Percentiles rank a stretch among this genome's conserved stretches.
These are phyloP conservation scores for Rossbeevera mucosa DNA, from an alignment of 768 basidiomycete species.

Conservation along the genomic window DNA sequence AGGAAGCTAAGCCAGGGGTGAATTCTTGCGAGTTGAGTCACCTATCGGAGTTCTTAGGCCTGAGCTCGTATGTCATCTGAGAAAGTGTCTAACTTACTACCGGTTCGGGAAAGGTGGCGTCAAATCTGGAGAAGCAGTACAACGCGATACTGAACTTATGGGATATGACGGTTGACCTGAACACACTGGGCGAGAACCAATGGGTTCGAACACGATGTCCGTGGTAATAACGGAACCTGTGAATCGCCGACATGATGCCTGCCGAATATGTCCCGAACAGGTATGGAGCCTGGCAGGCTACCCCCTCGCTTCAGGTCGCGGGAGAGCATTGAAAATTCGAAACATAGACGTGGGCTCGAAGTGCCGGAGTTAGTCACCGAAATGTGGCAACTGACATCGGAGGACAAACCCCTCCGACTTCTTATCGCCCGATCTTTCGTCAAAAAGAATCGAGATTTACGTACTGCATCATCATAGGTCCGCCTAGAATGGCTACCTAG, in stretches of 20 bases:
- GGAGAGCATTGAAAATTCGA: background rate
- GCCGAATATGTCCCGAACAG: conserved; percentile 1
- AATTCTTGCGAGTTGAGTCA: background rate
- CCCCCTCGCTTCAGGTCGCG: conserved; percentile 9
- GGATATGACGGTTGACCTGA: background rate
- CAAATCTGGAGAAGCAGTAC: background rate
- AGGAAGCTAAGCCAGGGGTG: background rate
- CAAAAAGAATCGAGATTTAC: background rate
- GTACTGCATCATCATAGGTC: background rate
- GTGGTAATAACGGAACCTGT: conserved; percentile 17
- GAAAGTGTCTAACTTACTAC: conserved; percentile 9
- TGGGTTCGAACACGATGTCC: background rate
- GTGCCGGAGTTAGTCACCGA: background rate
- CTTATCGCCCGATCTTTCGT: conserved; percentile 9
- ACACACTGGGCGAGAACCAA: background rate
- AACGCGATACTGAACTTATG: background rate
- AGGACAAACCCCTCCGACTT: conserved; percentile 23
- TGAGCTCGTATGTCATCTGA: background rate
- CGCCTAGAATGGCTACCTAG: background rate
- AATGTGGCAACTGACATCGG: conserved; percentile 15
- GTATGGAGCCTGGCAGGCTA: background rate
- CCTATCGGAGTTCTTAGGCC: background rate
- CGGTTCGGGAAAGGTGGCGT: conserved; percentile 1
- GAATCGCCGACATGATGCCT: conserved; percentile 15
- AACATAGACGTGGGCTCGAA: background rate